Evolutionary conservation across 495 filamentous ascomycete genomes (phyloP), one percentile per base, ranked within the genome.

Genomic region (Tuber melanosporum): DNA sequence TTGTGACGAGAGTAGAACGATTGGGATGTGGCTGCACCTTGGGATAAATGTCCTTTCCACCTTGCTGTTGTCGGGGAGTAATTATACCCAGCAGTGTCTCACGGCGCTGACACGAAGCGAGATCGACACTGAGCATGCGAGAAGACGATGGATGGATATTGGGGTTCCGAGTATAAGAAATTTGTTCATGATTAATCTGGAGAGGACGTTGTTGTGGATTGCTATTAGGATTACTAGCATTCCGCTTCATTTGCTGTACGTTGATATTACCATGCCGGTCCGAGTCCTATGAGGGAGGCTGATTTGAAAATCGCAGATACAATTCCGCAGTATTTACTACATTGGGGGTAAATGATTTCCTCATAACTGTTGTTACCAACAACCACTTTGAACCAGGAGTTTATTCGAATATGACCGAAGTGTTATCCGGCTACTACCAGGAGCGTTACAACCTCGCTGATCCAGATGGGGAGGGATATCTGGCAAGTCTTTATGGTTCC

Each of bases 311-410:
- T 20, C 42, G 15, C 70, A 77, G 73, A 26, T 81, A 76, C 77
- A 84, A 84, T 78, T 84, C 79, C 20, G 78, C 79, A 12, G 49
- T 84, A 45, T 83, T 82, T 52, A 75, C 78, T 19, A 79, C 81
- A 1, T 26, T 79, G 41, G 39, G 14, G 3, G 41, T 52, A 3
- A 71, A 75, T 41, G 22, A 49, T 2, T 75, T 49, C 26, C 15
- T 12, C 1, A 4, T 45, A n/a, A 22, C 42, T 26, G 0, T 44
- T 17, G 44, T 75, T 1, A n/a, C 76, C 8, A 71, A 74, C 41
- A 62, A 32, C 8, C 73, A 43, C 47, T 22, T 26, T 70, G 39
- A 26, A 15, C 12, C 0, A 4, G 14, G 2, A 8, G 36, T 22
- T 2, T 41, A 75, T 20, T 2, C 41, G 20, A 74, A 76, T 20